Percentiles rank a stretch among this genome's conserved stretches.
Conservation (phyloP, 805 yeast species). For the Nakazawaea ambrosiae region DNA sequence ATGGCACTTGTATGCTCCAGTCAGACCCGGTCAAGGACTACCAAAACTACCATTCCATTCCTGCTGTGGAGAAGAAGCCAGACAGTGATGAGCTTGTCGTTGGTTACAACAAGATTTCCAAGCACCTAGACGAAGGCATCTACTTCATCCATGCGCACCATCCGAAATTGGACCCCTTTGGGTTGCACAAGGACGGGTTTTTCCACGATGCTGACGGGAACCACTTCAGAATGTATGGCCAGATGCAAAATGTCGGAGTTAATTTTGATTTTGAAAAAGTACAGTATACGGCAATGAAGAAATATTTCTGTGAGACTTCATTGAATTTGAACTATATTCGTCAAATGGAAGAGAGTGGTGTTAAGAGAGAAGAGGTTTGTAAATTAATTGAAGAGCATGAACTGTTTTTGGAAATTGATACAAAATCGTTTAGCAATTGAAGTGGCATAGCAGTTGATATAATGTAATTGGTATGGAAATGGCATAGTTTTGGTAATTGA, state of each 20-base stretch:
- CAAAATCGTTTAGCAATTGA: constrained; percentile 1
- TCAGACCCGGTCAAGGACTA: constrained; percentile 42
- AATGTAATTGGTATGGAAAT: not conserved
- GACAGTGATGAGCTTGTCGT: too few relatives aligned
- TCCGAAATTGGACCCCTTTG: constrained; percentile 46
- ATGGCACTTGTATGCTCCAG: constrained; percentile 55
- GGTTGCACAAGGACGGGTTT: constrained; percentile 7
- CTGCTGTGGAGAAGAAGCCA: constrained; percentile 12
- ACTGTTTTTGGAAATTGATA: constrained; percentile 27
- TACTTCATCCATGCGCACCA: constrained; percentile 46
- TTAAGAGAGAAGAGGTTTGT: constrained; percentile 35
- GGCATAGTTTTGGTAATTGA: too few relatives aligned
- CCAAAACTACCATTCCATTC: constrained; percentile 13
- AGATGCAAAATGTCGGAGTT: constrained; percentile 19
- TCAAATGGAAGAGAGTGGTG: constrained; percentile 12
- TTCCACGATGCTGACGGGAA: constrained; percentile 22
- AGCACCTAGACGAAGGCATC: constrained; percentile 12
- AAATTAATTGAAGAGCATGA: constrained; percentile 40
- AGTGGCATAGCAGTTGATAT: too few relatives aligned
- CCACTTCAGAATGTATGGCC: constrained; percentile 26
- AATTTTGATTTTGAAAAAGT: constrained; percentile 50
- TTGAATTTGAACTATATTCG: constrained; percentile 19
- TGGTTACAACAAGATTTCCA: constrained; percentile 19
- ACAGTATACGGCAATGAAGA: constrained; percentile 50
- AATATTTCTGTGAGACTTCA: constrained; percentile 22